phyloP scores from a whole-genome alignment of 192 early-diverging fungal genomes.

The Dissophora ornata region DNA sequence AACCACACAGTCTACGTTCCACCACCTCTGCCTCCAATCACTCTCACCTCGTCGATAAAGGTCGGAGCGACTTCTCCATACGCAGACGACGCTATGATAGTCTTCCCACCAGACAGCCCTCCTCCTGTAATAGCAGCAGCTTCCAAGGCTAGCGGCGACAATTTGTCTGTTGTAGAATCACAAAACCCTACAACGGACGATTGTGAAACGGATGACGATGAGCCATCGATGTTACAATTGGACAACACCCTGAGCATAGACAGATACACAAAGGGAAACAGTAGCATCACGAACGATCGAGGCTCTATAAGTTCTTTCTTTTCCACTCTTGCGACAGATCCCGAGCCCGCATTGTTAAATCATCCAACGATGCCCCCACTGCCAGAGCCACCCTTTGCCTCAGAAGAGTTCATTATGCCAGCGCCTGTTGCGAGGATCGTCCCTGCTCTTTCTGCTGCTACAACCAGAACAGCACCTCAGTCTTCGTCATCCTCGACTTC shows the following conservation, averaged over 20 bases:
- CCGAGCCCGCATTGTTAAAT: constrained; percentile 8
- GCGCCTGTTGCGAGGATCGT: constrained; percentile 28
- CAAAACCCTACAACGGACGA: neutral
- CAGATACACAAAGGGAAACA: constrained; percentile 11
- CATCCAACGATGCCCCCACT: neutral
- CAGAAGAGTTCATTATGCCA: constrained; percentile 40
- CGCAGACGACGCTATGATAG: constrained; percentile 40
- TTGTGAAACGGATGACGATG: constrained; percentile 13
- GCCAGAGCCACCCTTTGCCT: constrained; percentile 12
- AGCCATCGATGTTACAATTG: constrained; percentile 25
- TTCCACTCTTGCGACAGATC: constrained; percentile 28
- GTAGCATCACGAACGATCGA: constrained; percentile 15
- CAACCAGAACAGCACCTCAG: neutral
- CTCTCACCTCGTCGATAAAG: neutral
- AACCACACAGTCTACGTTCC: constrained; percentile 33
- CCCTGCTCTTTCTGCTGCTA: constrained; percentile 1
- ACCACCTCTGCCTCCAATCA: constrained; percentile 36
- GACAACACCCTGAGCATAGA: constrained; percentile 24
- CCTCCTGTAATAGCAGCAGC: neutral
- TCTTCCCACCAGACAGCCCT: constrained; percentile 18
- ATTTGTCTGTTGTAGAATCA: neutral
- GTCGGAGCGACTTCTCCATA: constrained; percentile 19
- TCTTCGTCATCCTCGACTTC: neutral
- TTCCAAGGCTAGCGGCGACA: neutral
- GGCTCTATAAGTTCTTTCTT: constrained; percentile 46